Evolutionary conservation across 352 stramenopile genomes (phyloP), one percentile per base, ranked within the genome.

Genomic region (Globisporangium paddicum): DNA sequence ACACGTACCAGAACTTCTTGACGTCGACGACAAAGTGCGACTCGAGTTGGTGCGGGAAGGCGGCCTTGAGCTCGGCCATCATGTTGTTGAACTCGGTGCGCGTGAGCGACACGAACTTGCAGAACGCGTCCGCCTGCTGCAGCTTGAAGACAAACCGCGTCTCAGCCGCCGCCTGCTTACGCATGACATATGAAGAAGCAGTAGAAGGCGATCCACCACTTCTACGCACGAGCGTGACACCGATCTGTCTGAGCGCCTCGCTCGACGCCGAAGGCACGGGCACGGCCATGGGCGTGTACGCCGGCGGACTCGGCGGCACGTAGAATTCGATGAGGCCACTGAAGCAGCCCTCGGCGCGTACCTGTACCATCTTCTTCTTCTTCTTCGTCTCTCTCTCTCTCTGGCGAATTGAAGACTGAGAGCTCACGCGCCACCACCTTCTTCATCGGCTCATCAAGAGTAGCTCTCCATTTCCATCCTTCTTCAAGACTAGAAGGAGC

Each of bases 251-350:
- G 18, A 53, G 30, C 37, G 42, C 42, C 44, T 45, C 30, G 49
- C 6, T 41, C 34, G 55, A 44, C 19, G 21, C 11, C 3, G 62
- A n/a, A n/a, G n/a, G 62, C 26, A 69, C 21, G 10, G 34, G 50
- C 35, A 69, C 52, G 7, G 63, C 63, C 63, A 62, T 63, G 14
- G 63, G 63, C 16, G 63, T 69, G 57, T 65, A 65, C 38, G 38
- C 58, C 6, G 63, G 63, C 25, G 58, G 63, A 16, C 46, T 48
- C 21, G 63, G 58, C 50, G 63, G 63, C 52, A 66, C 58, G 53
- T 58, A 69, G 58, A 66, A 56, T 53, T 69, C 63, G 58, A 69
- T 66, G 23, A 63, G 52, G 26, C 51, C 58, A 40, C 61, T 63
- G 55, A 67, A 67, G 55, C 61, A 67, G 55, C 61, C 63, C 38